phyloP scores from a whole-genome alignment of 2,329 filamentous ascomycete species.

The Dothideomycetidae sp. region DNA sequence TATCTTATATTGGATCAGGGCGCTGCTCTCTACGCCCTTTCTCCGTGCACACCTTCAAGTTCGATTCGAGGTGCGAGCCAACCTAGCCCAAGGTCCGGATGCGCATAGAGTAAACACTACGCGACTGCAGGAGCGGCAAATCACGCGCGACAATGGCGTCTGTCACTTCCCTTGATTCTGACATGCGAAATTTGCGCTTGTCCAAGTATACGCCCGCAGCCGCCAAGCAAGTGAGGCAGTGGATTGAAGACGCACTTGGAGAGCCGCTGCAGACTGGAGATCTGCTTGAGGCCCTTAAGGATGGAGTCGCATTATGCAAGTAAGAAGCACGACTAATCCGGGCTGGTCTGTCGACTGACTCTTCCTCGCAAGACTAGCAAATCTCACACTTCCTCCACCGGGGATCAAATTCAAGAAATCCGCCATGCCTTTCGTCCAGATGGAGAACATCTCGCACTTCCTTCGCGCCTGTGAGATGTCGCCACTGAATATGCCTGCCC shows the following conservation, averaged over 20 bases:
- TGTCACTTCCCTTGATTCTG: conserved; percentile 83
- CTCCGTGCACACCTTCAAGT: no score
- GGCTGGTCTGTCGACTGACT: background rate
- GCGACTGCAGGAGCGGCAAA: background rate
- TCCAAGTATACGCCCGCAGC: conserved; percentile 86
- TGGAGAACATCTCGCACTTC: conserved; percentile 98
- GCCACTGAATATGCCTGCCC: conserved; percentile 75
- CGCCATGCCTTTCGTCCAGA: conserved; percentile 94
- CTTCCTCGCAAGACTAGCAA: conserved; percentile 51
- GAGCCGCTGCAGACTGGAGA: conserved; percentile 59
- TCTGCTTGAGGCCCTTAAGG: conserved; percentile 71
- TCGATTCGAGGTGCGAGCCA: no score
- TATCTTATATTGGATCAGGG: no score
- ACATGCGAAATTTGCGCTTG: conserved; percentile 83
- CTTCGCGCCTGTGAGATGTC: conserved; percentile 72
- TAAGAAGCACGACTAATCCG: conserved; percentile 31
- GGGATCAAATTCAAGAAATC: conserved; percentile 84
- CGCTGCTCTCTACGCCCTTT: no score
- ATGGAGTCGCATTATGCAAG: conserved; percentile 89
- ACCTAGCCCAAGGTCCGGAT: no score
- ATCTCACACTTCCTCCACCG: conserved; percentile 60
- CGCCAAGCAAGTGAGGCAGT: conserved; percentile 67
- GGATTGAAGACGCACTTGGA: conserved; percentile 73
- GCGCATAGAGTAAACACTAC: background rate
- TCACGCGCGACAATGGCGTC: conserved; percentile 58